A percentile compares a stretch with the other conserved stretches of the same genome.
Evolutionary conservation across 768 basidiomycete species (phyloP).

Genomic region (Goffeauzyma gilvescens): DNA sequence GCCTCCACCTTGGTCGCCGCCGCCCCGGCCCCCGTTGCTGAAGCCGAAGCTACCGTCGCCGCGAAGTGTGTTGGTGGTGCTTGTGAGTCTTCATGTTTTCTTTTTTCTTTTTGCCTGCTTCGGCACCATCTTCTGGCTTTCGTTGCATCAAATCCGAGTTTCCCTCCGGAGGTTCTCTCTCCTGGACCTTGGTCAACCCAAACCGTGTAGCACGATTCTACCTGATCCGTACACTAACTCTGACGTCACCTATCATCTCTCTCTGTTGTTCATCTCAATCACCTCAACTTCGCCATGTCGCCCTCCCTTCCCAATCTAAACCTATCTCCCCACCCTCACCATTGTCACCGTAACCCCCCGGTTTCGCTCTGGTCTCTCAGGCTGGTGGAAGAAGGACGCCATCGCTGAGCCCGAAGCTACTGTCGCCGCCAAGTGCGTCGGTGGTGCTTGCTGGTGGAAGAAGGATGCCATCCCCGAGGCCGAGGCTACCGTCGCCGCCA

Average conservation of each 20-base stretch:
- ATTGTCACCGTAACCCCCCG: not conserved
- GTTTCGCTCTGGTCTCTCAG: not conserved
- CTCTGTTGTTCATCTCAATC: no score
- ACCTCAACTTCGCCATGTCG: not conserved
- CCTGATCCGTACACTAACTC: no score
- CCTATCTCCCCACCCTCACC: no score
- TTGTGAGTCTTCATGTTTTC: conserved; percentile 11
- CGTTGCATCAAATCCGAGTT: not conserved
- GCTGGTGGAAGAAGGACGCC: conserved; percentile 6
- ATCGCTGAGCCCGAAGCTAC: conserved; percentile 10
- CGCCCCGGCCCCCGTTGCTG: conserved; percentile 17
- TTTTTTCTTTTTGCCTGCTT: not conserved
- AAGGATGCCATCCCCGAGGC: no score
- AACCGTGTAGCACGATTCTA: no score
- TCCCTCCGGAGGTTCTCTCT: no score
- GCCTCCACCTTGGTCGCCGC: conserved; percentile 18
- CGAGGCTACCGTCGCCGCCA: not conserved
- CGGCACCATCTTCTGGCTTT: not conserved
- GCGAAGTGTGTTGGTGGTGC: conserved; percentile 1
- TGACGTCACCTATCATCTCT: no score
- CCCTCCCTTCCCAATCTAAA: no score
- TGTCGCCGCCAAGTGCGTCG: conserved; percentile 10
- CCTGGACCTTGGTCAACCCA: no score
- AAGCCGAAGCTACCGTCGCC: conserved; percentile 12
- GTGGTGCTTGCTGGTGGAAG: conserved; percentile 13